phyloP scores from a whole-genome alignment of 2,329 filamentous ascomycete species.

The Penicillium digitatum region DNA sequence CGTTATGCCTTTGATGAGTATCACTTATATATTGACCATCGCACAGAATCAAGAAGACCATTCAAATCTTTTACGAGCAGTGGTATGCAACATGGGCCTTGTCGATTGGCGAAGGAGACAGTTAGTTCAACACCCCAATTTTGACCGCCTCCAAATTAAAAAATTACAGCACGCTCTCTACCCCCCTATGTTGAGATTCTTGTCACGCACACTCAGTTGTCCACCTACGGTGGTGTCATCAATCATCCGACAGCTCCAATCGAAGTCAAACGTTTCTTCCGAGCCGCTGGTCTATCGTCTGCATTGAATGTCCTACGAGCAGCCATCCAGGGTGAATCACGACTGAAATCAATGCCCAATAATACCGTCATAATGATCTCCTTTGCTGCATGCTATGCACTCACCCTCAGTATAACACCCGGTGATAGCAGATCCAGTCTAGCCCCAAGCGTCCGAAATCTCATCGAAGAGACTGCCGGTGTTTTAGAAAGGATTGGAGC shows the following conservation, averaged over 20 bases:
- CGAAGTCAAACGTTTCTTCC: slow-evolving; percentile 69
- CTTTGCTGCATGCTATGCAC: slow-evolving; percentile 66
- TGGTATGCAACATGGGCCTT: slow-evolving; percentile 63
- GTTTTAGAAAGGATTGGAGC: slow-evolving; percentile 67
- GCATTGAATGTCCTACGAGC: slow-evolving; percentile 71
- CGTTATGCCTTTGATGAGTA: background rate
- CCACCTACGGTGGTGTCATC: slow-evolving; percentile 70
- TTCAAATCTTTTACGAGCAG: slow-evolving; percentile 62
- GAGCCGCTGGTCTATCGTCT: slow-evolving; percentile 65
- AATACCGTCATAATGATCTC: slow-evolving; percentile 77
- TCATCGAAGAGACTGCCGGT: slow-evolving; percentile 65
- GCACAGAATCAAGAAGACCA: slow-evolving; percentile 52
- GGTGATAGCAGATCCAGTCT: slow-evolving; percentile 54
- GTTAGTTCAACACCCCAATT: slow-evolving; percentile 32
- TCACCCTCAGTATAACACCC: slow-evolving; percentile 60
- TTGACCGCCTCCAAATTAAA: background rate
- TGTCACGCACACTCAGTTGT: slow-evolving; percentile 67
- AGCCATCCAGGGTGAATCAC: slow-evolving; percentile 66
- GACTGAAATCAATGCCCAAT: slow-evolving; percentile 71
- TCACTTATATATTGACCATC: slow-evolving; percentile 7
- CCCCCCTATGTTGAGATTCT: slow-evolving; percentile 73
- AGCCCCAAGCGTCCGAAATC: slow-evolving; percentile 59
- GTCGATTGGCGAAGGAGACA: slow-evolving; percentile 53
- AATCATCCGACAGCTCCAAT: slow-evolving; percentile 68
- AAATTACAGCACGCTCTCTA: slow-evolving; percentile 38